phyloP scores from a whole-genome alignment of 1,139 yeast species.

The Zygosaccharomyces pseudobailii region DNA sequence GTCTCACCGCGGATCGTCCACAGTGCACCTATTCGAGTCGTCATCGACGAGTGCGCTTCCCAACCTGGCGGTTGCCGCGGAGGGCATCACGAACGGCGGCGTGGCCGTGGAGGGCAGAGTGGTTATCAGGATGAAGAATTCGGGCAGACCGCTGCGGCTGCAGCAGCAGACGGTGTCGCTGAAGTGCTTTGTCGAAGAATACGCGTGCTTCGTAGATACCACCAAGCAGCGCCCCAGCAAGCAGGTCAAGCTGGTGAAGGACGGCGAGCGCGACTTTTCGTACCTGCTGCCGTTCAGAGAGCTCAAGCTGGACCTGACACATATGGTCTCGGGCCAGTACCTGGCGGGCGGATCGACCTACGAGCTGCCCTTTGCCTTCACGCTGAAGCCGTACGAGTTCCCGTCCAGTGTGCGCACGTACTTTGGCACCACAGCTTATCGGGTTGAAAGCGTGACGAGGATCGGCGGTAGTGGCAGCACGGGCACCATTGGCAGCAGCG shows the following conservation, averaged over 20 bases:
- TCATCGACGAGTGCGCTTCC: slow-evolving; percentile 11
- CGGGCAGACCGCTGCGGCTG: slow-evolving; percentile 8
- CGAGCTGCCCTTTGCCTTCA: slow-evolving; percentile 21
- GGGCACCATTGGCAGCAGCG: neutral
- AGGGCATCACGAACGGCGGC: slow-evolving; percentile 2
- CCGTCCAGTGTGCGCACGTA: slow-evolving; percentile 19
- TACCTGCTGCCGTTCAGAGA: slow-evolving; percentile 9
- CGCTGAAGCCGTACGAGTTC: slow-evolving; percentile 15
- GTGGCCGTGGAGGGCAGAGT: slow-evolving; percentile 13
- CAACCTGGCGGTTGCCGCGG: slow-evolving; percentile 1
- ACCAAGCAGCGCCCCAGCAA: neutral
- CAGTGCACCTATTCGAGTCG: slow-evolving; percentile 10
- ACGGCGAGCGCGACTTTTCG: slow-evolving; percentile 5
- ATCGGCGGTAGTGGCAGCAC: slow-evolving; percentile 5
- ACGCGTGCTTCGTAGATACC: slow-evolving; percentile 10
- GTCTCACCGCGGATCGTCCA: slow-evolving; percentile 2
- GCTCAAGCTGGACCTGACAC: slow-evolving; percentile 5
- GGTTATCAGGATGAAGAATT: slow-evolving; percentile 4
- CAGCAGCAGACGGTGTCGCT: slow-evolving; percentile 9
- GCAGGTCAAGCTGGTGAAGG: slow-evolving; percentile 7
- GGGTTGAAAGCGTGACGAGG: slow-evolving; percentile 21
- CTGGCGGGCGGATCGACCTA: slow-evolving; percentile 9
- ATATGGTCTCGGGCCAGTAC: neutral
- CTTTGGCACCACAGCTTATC: slow-evolving; percentile 21
- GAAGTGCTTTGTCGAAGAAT: slow-evolving; percentile 16